These are phyloP conservation scores for Thelonectria rubi DNA, from an alignment of 2,329 filamentous ascomycete genomes.

Conservation along the genomic window DNA sequence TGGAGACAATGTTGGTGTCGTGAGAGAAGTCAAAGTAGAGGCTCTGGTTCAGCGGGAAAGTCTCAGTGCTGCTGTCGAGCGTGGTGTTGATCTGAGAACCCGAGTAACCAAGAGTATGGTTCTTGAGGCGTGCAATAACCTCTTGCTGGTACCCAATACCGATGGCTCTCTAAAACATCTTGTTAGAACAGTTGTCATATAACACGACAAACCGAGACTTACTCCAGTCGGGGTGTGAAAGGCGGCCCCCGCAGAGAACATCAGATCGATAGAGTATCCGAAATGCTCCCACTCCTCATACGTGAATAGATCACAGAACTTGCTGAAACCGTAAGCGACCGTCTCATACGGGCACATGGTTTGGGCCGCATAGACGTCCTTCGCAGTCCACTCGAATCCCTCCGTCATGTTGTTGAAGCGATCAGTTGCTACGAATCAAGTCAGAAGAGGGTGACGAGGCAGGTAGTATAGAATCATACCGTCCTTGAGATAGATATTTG, in stretches of 20 bases:
- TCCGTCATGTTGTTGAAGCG: constrained; percentile 66
- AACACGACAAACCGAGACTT: constrained; percentile 36
- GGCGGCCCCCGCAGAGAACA: constrained; percentile 67
- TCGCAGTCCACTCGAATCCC: constrained; percentile 69
- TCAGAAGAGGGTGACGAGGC: constrained; percentile 1
- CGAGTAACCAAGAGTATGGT: constrained; percentile 69
- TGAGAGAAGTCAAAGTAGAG: constrained; percentile 83
- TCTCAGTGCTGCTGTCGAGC: constrained; percentile 71
- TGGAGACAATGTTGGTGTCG: constrained; percentile 76
- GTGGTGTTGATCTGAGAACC: constrained; percentile 74
- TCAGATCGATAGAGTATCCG: constrained; percentile 75
- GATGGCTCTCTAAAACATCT: constrained; percentile 64
- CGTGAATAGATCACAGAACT: constrained; percentile 78
- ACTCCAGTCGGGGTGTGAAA: constrained; percentile 72
- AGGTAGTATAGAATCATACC: constrained; percentile 45
- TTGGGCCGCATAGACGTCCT: constrained; percentile 73
- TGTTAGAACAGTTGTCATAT: constrained; percentile 1
- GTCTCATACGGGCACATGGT: constrained; percentile 81
- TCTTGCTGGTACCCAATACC: constrained; percentile 80
- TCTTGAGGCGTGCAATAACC: constrained; percentile 73
- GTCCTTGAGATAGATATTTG: constrained; percentile 69
- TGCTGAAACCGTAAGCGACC: constrained; percentile 77
- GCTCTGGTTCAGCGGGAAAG: constrained; percentile 77
- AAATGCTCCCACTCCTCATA: constrained; percentile 79
- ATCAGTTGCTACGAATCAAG: constrained; percentile 58